Base-by-base conservation (phyloP, 2,329 filamentous ascomycete species). In the Penicillium fuscoglaucum region DNA sequence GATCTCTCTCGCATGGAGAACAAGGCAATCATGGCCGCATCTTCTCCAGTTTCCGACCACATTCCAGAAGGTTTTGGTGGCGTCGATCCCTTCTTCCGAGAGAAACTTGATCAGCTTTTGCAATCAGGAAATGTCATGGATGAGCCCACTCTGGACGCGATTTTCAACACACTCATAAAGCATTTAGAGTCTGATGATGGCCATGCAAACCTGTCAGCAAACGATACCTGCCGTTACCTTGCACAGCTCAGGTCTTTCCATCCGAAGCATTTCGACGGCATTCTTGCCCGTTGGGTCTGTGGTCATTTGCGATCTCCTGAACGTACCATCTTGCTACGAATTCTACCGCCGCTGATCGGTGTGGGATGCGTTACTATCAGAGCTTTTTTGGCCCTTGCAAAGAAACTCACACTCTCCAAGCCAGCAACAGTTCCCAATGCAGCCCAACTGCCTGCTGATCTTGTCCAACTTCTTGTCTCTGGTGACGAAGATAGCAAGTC, bases 1-100 rank as follows among this genome's bases (percentile, higher is more conserved):
- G 76, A 80, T 52, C 70, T 80, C 24, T 70, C 72, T 24, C 72
- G 75, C 44, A 73, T 75, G 40, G 77, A 80, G 59, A 77, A 72
- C 51, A 79, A 75, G 55, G 71, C 74, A 15, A 70, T 74, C 31
- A 61, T 78, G n/a, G 72, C 76, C 48, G 79, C 78, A 35, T 80
- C 75, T 6, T 82, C 79, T 7, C 79, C 79, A 13, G 74, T 80
- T 4, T 81, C 79, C 9, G 79, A 81, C 52, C 76, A 78, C 53
- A 76, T 80, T 31, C 72, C 77, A 15, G 76, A 79, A 45, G 67
- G 71, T 3, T 66, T 79, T 35, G 73, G 72, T 57, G 71, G 76
- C 15, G 59, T 70, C 10, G 77, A 76, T 54, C 68, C 74, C 10
- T 71, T 73, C 4, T 79, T 78, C 60, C 72, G 72, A 19, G 78